phyloP scores from a whole-genome alignment of 345 rosid genomes.

The Syzygium jambos region DNA sequence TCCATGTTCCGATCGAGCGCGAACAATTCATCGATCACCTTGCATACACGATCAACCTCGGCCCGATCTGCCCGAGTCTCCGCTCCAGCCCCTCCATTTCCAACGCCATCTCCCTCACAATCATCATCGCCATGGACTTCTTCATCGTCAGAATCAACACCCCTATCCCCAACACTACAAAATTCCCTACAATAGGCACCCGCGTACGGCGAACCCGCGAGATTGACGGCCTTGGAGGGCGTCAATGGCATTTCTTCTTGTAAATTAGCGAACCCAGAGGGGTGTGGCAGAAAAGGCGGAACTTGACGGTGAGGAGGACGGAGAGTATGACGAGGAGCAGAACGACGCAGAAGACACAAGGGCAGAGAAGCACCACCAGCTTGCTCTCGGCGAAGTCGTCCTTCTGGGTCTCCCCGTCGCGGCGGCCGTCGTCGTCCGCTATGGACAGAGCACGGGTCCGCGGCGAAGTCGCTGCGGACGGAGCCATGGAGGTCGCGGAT shows the following conservation, averaged over 20 bases:
- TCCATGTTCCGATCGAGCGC: constrained; percentile 84
- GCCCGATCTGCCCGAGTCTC: constrained; percentile 22
- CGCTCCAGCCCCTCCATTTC: background rate
- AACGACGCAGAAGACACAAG: constrained; percentile 44
- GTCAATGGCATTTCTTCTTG: constrained; percentile 39
- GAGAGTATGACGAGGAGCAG: constrained; percentile 40
- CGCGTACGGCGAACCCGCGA: background rate
- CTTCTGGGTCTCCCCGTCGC: background rate
- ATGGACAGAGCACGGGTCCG: constrained; percentile 25
- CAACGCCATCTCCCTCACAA: constrained; percentile 1
- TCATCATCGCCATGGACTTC: constrained; percentile 11
- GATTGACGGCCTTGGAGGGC: background rate
- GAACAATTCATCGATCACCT: constrained; percentile 83
- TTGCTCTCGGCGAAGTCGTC: constrained; percentile 26
- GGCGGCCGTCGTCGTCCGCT: constrained; percentile 2
- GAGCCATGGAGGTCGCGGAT: constrained; percentile 22
- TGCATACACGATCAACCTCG: constrained; percentile 71
- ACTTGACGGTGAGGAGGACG: constrained; percentile 44
- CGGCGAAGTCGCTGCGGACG: constrained; percentile 7
- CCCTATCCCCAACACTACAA: constrained; percentile 17
- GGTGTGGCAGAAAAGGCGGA: constrained; percentile 56
- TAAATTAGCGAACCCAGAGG: constrained; percentile 46
- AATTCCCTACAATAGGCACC: constrained; percentile 8
- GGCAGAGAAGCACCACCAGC: constrained; percentile 40
- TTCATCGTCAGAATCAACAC: constrained; percentile 14